A percentile compares a stretch with the other conserved stretches of the same genome.
Evolutionary conservation across 768 basidiomycete genomes (phyloP).

Genomic region (Russula emetica): DNA sequence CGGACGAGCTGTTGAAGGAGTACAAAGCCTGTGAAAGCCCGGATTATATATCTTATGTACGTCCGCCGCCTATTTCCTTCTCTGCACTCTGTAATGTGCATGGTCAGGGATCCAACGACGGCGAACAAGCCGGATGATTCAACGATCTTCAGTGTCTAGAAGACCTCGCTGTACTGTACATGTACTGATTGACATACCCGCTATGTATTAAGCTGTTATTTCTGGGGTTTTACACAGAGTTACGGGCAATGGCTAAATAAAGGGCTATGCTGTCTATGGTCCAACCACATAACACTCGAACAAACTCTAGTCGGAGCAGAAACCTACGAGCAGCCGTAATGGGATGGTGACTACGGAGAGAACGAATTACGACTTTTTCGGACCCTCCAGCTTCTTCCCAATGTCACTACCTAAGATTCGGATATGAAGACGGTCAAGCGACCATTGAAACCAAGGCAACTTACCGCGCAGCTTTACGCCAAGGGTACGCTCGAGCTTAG

Average conservation of each 20-base stretch:
- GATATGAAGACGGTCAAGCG: slow-evolving; percentile 13
- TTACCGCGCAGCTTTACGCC: slow-evolving; percentile 86
- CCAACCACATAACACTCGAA: slow-evolving; percentile 28
- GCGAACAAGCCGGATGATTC: slow-evolving; percentile 22
- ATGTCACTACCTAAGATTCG: slow-evolving; percentile 59
- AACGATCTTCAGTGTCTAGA: not conserved
- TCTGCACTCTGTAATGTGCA: not conserved
- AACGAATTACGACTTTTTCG: slow-evolving; percentile 62
- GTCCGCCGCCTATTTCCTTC: slow-evolving; percentile 31
- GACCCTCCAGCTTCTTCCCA: slow-evolving; percentile 79
- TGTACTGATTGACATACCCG: slow-evolving; percentile 5
- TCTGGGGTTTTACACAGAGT: not conserved
- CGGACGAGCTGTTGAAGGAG: slow-evolving; percentile 84
- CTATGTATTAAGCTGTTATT: slow-evolving; percentile 24
- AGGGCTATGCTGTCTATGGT: slow-evolving; percentile 20
- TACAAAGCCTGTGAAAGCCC: slow-evolving; percentile 95
- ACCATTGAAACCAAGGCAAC: slow-evolving; percentile 29
- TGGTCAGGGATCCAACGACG: slow-evolving; percentile 25
- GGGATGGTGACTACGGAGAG: slow-evolving; percentile 36
- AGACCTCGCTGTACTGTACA: slow-evolving; percentile 13
- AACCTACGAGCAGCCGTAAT: slow-evolving; percentile 31
- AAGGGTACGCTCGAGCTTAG: slow-evolving; percentile 82
- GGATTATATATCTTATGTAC: slow-evolving; percentile 86
- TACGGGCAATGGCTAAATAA: slow-evolving; percentile 9
- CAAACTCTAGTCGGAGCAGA: slow-evolving; percentile 26